These are phyloP conservation scores for Litsea cubeba DNA, from an alignment of 164 flowering plant genomes.

Conservation along the genomic window DNA sequence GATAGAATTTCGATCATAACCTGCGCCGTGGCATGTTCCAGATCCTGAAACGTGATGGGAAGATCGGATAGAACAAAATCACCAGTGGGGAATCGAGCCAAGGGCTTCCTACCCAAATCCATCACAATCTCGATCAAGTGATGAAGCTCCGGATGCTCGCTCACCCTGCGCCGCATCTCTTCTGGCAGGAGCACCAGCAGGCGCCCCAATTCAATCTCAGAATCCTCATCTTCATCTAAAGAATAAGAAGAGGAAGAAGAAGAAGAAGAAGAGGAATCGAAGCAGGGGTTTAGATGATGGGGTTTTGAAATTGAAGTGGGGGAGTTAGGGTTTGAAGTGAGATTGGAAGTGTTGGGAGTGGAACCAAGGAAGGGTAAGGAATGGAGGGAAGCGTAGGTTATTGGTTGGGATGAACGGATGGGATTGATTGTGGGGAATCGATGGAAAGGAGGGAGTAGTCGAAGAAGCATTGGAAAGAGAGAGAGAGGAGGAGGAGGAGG, in stretches of 20 bases:
- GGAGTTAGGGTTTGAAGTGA: neutral
- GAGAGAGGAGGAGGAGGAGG: too few relatives aligned
- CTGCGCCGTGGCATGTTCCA: conserved; percentile 61
- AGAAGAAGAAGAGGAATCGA: neutral
- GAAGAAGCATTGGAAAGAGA: conserved; percentile 18
- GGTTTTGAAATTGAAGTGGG: neutral
- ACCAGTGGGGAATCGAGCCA: conserved; percentile 85
- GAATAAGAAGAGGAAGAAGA: conserved; percentile 1
- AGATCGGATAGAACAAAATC: conserved; percentile 62
- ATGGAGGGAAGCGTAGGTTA: neutral
- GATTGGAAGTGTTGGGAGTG: neutral
- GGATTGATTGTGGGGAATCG: neutral
- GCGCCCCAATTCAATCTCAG: conserved; percentile 56
- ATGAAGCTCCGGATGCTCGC: conserved; percentile 55
- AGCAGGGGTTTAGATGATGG: conserved; percentile 11
- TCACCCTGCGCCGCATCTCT: conserved; percentile 46
- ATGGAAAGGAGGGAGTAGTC: conserved; percentile 2
- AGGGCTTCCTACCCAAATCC: conserved; percentile 87
- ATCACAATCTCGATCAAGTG: conserved; percentile 82
- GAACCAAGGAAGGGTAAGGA: neutral
- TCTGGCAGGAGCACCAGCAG: conserved; percentile 71
- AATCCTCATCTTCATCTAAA: conserved; percentile 23
- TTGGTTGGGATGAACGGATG: neutral
- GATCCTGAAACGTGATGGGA: conserved; percentile 49
- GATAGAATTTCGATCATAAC: conserved; percentile 19